A percentile compares a stretch with the other conserved stretches of the same genome.
These are phyloP conservation scores for Hygrocybe punicea DNA, from an alignment of 768 basidiomycete species.

Conservation along the genomic window DNA sequence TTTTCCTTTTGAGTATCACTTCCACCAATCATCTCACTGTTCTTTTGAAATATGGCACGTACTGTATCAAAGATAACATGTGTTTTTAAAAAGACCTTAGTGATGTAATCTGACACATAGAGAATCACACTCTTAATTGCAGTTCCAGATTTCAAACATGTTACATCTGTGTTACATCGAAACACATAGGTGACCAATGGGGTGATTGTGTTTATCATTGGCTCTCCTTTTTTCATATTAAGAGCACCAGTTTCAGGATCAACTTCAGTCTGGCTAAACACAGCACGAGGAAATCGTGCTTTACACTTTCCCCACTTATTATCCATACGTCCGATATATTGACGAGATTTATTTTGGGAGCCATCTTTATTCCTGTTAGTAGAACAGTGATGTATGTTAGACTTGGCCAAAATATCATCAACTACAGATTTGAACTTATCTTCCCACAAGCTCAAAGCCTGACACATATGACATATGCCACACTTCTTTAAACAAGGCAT, in stretches of 20 bases:
- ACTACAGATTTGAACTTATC: conserved; percentile 15
- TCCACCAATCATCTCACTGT: conserved; percentile 18
- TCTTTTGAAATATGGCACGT: conserved; percentile 19
- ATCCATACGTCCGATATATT: conserved; percentile 19
- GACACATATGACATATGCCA: conserved; percentile 8
- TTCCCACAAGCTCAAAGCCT: conserved; percentile 15
- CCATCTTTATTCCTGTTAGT: conserved; percentile 15
- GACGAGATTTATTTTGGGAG: conserved; percentile 8
- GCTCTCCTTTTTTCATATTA: conserved; percentile 30
- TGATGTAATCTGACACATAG: conserved; percentile 40
- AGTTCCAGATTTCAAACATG: conserved; percentile 34
- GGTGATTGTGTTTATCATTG: conserved; percentile 34
- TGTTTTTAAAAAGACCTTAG: conserved; percentile 34
- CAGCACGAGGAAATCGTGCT: conserved; percentile 32
- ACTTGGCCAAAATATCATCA: conserved; percentile 26
- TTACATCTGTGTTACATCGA: conserved; percentile 38
- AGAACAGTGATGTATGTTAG: conserved; percentile 30
- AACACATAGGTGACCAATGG: conserved; percentile 27
- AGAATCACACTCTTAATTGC: conserved; percentile 31
- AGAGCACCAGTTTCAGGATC: conserved; percentile 29
- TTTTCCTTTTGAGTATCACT: conserved; percentile 7
- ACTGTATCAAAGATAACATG: conserved; percentile 33
- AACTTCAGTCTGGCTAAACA: conserved; percentile 18
- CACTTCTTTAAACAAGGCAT: conserved; percentile 9
- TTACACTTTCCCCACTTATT: conserved; percentile 31